A percentile compares a stretch with the other conserved stretches of the same genome.
Conservation (phyloP, 2,329 filamentous ascomycete species). For the Cytospora piceae region DNA sequence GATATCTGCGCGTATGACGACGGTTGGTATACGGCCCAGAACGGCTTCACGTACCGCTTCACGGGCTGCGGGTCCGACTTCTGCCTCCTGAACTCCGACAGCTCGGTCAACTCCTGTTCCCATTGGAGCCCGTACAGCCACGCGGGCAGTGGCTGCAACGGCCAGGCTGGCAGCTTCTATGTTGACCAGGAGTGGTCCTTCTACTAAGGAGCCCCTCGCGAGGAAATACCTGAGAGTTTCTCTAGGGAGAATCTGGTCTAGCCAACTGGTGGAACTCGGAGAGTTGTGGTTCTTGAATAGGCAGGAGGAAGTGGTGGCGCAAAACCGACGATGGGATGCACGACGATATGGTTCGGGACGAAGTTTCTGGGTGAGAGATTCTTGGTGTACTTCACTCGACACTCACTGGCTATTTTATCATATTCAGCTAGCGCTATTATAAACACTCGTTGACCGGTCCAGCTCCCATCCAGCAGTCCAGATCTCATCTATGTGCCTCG, state of each 20-base stretch:
- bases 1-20: neutral
- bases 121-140: neutral
- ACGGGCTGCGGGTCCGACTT: slow-evolving; percentile 9
- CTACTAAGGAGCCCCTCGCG: neutral
- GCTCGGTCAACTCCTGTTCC: slow-evolving; percentile 3
- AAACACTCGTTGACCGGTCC: too few species aligned
- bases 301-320: too few species aligned
- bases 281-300: neutral
- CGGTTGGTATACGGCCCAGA: neutral
- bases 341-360: too few species aligned
- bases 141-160: slow-evolving; percentile 7
- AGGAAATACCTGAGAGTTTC: neutral
- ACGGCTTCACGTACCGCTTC: slow-evolving; percentile 2
- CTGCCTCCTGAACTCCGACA: slow-evolving; percentile 8
- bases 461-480: too few species aligned
- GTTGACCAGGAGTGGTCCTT: neutral
- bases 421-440: too few species aligned
- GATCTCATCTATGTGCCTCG: too few species aligned
- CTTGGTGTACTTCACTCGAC: too few species aligned
- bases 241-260: too few species aligned
- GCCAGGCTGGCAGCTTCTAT: neutral
- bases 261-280: too few species aligned
- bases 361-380: too few species aligned
- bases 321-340: too few species aligned
- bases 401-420: too few species aligned